These are phyloP conservation scores for Aquilaria sinensis DNA, from an alignment of 345 rosid genomes.

Conservation along the genomic window DNA sequence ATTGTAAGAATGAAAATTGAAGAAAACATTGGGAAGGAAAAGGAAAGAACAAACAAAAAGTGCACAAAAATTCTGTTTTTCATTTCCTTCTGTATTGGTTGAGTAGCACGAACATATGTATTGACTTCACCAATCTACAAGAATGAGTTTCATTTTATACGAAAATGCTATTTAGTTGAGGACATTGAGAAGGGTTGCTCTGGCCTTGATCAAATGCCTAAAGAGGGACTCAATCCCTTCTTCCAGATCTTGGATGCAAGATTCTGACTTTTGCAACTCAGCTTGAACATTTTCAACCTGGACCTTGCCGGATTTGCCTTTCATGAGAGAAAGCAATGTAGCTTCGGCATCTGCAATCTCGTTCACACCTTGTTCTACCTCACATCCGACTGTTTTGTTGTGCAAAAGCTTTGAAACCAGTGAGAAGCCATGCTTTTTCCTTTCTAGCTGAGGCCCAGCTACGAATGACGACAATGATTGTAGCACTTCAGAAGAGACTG, in stretches of 20 bases:
- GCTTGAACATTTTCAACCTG: conserved; percentile 10
- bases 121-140: conserved; percentile 1
- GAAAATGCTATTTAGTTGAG: not conserved
- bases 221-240: conserved; percentile 27
- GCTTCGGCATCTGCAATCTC: conserved; percentile 22
- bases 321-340: conserved; percentile 12
- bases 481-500: conserved; percentile 13
- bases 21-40: no score
- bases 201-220: conserved; percentile 33
- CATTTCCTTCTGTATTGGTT: no score
- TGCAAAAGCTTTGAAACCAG: conserved; percentile 18
- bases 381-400: conserved; percentile 9
- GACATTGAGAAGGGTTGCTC: conserved; percentile 40
- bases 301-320: conserved; percentile 10
- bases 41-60: no score
- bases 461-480: conserved; percentile 23
- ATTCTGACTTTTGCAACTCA: conserved; percentile 26
- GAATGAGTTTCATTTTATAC: conserved; percentile 19
- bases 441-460: conserved; percentile 13
- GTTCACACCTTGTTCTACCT: conserved; percentile 3
- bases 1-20: no score
- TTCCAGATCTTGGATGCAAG: conserved; percentile 36
- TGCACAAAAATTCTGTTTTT: no score
- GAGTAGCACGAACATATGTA: no score
- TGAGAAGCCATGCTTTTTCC: conserved; percentile 7